Base-by-base conservation (phyloP, 176 grass and related monocot genomes). In the Triticum monococcum region DNA sequence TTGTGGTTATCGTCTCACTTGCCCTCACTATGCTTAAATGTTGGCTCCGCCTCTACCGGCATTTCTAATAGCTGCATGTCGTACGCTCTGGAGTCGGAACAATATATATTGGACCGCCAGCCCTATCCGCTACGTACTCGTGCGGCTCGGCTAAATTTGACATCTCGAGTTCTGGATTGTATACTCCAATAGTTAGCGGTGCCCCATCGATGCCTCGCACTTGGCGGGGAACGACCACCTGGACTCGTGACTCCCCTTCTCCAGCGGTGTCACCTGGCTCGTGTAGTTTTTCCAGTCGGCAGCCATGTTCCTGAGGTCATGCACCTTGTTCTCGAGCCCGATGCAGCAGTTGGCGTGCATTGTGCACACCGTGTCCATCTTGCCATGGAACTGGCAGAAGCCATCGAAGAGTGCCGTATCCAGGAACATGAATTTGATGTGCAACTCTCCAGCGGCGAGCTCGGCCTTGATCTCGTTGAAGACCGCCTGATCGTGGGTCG, bases 311-410 rank as follows among this genome's bases (percentile, higher is more conserved):
- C 16, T 56, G 11, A 96, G 83, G 40, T 93, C 91, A 20, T 24
- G 54, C 64, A 91, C 23, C 85, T 96, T 96, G 24, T 37, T 81
- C 0, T 18, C 67, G 1, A 93, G n/a, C 22, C 91, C 87, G 12
- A 89, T 56, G 18, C 88, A 91, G 17, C 94, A 96, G 22, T 89
- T 88, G 10, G 84, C 89, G 24, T 96, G 94, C 75, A 96, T 60
- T 5, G 89, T 93, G 63, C 73, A 91, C 17, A 89, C 25, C 64
- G 23, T 79, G 12, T 68, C 79, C 3, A 85, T 37, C 31, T 91
- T 79, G 20, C 59, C 9, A 46, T 40, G 54, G n/a, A 33, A 70
- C 31, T 96, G 68, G 35, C 94, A 96, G 59, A 96, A 87, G 5
- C 85, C 73, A 9, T 75, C 74, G 67, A 88, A 83, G 38, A 81